Conservation (phyloP, 352 stramenopile species). For the Globisporangium okanoganense region DNA sequence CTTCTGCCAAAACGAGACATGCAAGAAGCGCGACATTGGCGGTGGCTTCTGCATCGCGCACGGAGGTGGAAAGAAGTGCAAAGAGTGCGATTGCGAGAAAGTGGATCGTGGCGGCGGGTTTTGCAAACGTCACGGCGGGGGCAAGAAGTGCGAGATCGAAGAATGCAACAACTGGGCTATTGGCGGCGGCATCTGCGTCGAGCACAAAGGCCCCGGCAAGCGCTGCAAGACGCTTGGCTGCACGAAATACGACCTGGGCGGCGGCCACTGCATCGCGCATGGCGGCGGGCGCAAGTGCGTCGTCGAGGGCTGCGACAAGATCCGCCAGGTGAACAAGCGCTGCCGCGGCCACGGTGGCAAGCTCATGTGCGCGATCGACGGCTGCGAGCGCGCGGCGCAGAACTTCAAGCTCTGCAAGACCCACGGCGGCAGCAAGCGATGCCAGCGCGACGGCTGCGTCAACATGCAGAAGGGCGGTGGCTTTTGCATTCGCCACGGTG, state of each 20-base stretch:
- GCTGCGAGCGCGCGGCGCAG: slow-evolving; percentile 77
- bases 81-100: slow-evolving; percentile 61
- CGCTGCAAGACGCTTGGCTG: slow-evolving; percentile 76
- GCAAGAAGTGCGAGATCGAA: slow-evolving; percentile 78
- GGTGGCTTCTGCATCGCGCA: slow-evolving; percentile 84
- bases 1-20: slow-evolving; percentile 68
- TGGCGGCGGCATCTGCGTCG: slow-evolving; percentile 65
- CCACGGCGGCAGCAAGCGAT: slow-evolving; percentile 73
- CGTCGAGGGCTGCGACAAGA: slow-evolving; percentile 81
- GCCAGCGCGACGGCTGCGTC: slow-evolving; percentile 62
- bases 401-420: slow-evolving; percentile 83
- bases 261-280: slow-evolving; percentile 83
- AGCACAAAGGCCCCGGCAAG: slow-evolving; percentile 77
- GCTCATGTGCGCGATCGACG: slow-evolving; percentile 67
- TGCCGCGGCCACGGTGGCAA: slow-evolving; percentile 81
- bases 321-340: slow-evolving; percentile 82
- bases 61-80: slow-evolving; percentile 84
- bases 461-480: slow-evolving; percentile 87
- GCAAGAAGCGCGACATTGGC: slow-evolving; percentile 83
- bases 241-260: slow-evolving; percentile 77
- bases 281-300: slow-evolving; percentile 82
- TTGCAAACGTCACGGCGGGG: slow-evolving; percentile 82
- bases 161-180: slow-evolving; percentile 81
- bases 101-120: slow-evolving; percentile 78
- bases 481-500: slow-evolving; percentile 80